Evolutionary conservation across 1,284 basidiomycete genomes (phyloP).

Genomic region (Dichomitus squalens): DNA sequence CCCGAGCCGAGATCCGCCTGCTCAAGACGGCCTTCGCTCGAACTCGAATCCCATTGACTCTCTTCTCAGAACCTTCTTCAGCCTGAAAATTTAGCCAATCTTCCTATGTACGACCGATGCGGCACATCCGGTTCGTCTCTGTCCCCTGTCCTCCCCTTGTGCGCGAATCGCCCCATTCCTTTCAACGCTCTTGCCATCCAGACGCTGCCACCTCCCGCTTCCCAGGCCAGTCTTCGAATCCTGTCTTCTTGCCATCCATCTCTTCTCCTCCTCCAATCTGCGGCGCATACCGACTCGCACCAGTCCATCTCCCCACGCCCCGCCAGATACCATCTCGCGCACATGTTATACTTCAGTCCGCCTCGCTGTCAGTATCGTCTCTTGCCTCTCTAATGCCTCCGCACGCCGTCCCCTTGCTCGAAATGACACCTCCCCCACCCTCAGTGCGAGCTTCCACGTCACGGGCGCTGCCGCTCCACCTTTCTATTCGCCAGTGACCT

Average conservation of each 20-base stretch:
- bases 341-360: slow-evolving; percentile 11
- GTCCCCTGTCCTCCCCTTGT: background rate
- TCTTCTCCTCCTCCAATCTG: slow-evolving; percentile 14
- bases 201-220: slow-evolving; percentile 7
- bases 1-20: slow-evolving; percentile 23
- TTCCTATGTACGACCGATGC: slow-evolving; percentile 7
- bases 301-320: slow-evolving; percentile 15
- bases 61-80: slow-evolving; percentile 11
- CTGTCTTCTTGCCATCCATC: background rate
- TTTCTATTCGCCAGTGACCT: background rate
- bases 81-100: slow-evolving; percentile 9
- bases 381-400: slow-evolving; percentile 16
- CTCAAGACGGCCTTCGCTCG: slow-evolving; percentile 9
- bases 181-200: slow-evolving; percentile 5
- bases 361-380: slow-evolving; percentile 9
- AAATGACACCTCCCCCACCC: background rate
- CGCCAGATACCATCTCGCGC: slow-evolving; percentile 4
- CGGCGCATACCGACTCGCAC: slow-evolving; percentile 11
- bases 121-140: slow-evolving; percentile 7
- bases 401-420: background rate
- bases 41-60: slow-evolving; percentile 9
- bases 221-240: background rate
- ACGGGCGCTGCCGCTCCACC: background rate
- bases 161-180: slow-evolving; percentile 3
- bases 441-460: background rate